These are phyloP conservation scores for Yamagishiella unicocca DNA, from an alignment of 139 green algal species.

Conservation along the genomic window DNA sequence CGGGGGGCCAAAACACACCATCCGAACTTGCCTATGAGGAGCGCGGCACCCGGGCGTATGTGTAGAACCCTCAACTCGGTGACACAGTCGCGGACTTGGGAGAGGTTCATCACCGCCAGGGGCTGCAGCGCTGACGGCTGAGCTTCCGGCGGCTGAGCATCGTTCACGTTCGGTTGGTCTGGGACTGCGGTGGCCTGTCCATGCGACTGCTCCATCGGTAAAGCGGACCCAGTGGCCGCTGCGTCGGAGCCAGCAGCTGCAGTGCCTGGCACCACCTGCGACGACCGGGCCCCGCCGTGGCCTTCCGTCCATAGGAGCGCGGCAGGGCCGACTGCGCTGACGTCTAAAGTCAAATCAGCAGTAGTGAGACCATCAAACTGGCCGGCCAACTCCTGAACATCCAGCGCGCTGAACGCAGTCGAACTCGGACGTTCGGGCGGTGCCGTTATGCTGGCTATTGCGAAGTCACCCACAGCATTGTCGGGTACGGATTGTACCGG, in stretches of 20 bases:
- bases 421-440: too few species aligned
- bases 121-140: not conserved
- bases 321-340: not conserved
- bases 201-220: not conserved
- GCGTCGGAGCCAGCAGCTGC: too few species aligned
- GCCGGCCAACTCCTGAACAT: too few species aligned
- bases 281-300: not conserved
- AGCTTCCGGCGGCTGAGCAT: too few species aligned
- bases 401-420: too few species aligned
- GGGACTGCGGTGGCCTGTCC: not conserved
- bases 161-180: too few species aligned
- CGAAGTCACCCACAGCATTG: too few species aligned
- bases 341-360: not conserved
- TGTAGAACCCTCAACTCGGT: not conserved
- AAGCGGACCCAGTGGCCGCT: too few species aligned
- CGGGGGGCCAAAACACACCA: too few species aligned
- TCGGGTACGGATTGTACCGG: too few species aligned
- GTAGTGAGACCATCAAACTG: not conserved
- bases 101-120: not conserved
- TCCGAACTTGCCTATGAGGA: not conserved
- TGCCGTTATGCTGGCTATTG: too few species aligned
- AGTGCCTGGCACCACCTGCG: too few species aligned
- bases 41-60: conserved; percentile 19
- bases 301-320: not conserved
- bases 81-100: conserved; percentile 1